phyloP scores from a whole-genome alignment of 768 basidiomycete species.

The Russula lepida region DNA sequence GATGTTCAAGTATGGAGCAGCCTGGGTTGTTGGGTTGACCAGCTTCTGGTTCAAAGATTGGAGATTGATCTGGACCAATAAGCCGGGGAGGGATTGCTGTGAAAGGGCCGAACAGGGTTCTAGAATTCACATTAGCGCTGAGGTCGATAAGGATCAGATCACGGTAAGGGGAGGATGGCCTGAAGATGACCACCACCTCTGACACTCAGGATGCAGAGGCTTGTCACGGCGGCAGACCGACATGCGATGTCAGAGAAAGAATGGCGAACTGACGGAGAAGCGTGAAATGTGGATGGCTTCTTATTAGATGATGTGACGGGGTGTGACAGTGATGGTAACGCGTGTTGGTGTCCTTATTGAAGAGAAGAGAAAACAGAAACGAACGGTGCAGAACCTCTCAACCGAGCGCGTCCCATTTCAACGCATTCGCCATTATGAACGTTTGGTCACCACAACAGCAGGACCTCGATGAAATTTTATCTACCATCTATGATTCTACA shows the following conservation, averaged over 20 bases:
- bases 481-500: slow-evolving; percentile 87
- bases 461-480: slow-evolving; percentile 85
- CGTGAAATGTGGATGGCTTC: not conserved
- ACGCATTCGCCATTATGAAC: slow-evolving; percentile 32
- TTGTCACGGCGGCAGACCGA: not conserved
- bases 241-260: not conserved
- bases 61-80: slow-evolving; percentile 4
- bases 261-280: not conserved
- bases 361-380: slow-evolving; percentile 10
- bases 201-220: not conserved
- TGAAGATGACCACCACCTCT: not conserved
- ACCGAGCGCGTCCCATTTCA: slow-evolving; percentile 11
- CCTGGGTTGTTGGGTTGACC: not conserved
- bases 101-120: slow-evolving; percentile 7
- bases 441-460: slow-evolving; percentile 79
- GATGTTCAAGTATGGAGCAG: not conserved
- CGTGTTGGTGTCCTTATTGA: slow-evolving; percentile 16
- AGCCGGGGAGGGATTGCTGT: not conserved
- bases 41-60: not conserved
- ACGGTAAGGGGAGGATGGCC: not conserved
- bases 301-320: not conserved
- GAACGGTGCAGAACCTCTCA: slow-evolving; percentile 15
- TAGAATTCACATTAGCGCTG: slow-evolving; percentile 10
- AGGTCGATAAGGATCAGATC: slow-evolving; percentile 11
- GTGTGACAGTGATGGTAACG: slow-evolving; percentile 16